These are phyloP conservation scores for Emergomyces pasteurianus DNA, from an alignment of 2,329 filamentous ascomycete species.

Conservation along the genomic window DNA sequence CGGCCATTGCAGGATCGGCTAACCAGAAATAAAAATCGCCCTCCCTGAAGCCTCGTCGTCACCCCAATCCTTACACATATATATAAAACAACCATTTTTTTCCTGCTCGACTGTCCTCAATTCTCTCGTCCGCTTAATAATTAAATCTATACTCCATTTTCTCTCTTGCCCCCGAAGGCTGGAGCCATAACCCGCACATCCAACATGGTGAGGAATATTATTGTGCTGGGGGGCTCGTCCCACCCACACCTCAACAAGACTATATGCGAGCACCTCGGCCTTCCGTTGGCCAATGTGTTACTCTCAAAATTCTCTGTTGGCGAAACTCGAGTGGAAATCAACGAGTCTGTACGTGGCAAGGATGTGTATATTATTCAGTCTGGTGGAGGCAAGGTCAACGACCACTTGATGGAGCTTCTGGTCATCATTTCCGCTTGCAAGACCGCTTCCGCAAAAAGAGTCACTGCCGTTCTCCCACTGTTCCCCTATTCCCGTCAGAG, in stretches of 20 bases:
- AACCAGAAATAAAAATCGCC: no score
- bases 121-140: constrained; percentile 9
- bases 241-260: constrained; percentile 78
- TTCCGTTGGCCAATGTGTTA: constrained; percentile 72
- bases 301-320: constrained; percentile 89
- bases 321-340: constrained; percentile 88
- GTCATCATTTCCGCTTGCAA: constrained; percentile 99
- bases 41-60: no score
- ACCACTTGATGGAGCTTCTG: constrained; percentile 89
- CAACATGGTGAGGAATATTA: constrained; percentile 84
- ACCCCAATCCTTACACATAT: no score
- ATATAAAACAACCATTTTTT: constrained; percentile 1
- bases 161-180: constrained; percentile 5
- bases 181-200: constrained; percentile 5
- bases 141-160: not conserved
- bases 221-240: constrained; percentile 84
- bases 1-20: not conserved
- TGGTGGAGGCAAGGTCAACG: constrained; percentile 84
- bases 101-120: constrained; percentile 9
- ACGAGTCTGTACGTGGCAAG: constrained; percentile 92
- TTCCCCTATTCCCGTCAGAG: constrained; percentile 97
- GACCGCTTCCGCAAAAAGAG: constrained; percentile 77
- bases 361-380: constrained; percentile 99
- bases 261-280: constrained; percentile 78
- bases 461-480: constrained; percentile 86